phyloP scores from a whole-genome alignment of 1,284 basidiomycete species.

The Ganoderma multipileum region DNA sequence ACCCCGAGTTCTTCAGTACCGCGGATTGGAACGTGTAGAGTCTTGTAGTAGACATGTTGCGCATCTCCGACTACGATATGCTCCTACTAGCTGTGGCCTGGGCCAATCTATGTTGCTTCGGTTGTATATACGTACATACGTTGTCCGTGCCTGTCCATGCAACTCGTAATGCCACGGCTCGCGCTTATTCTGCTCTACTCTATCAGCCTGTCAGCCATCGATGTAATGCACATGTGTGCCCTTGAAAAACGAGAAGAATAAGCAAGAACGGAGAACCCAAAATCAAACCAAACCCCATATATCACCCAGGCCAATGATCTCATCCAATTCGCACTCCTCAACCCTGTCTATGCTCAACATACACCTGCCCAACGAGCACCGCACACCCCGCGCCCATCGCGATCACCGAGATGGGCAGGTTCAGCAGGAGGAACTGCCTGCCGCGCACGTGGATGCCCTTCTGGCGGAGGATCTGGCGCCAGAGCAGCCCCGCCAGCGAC shows the following conservation, averaged over 20 bases:
- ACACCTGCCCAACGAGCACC: constrained; percentile 37
- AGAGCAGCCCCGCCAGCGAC: constrained; percentile 90
- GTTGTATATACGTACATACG: not conserved
- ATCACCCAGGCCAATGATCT: not conserved
- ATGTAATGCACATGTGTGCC: no score
- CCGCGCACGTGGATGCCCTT: constrained; percentile 79
- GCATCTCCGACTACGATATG: not conserved
- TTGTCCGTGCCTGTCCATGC: not conserved
- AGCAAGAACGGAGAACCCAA: not conserved
- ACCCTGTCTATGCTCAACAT: constrained; percentile 21
- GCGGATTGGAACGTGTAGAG: constrained; percentile 64
- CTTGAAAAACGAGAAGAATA: not conserved
- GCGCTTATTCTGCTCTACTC: not conserved
- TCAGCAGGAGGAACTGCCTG: constrained; percentile 77
- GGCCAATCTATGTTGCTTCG: not conserved
- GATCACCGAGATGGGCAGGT: constrained; percentile 48
- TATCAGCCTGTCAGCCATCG: no score
- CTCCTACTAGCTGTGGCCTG: not conserved
- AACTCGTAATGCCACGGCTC: not conserved
- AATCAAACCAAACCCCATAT: not conserved
- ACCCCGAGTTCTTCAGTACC: constrained; percentile 77
- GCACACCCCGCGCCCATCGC: constrained; percentile 38
- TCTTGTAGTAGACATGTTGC: not conserved
- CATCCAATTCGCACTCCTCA: not conserved
- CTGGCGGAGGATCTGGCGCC: constrained; percentile 81